Conservation (phyloP, 768 basidiomycete genomes). For the Rickenella mellea region DNA sequence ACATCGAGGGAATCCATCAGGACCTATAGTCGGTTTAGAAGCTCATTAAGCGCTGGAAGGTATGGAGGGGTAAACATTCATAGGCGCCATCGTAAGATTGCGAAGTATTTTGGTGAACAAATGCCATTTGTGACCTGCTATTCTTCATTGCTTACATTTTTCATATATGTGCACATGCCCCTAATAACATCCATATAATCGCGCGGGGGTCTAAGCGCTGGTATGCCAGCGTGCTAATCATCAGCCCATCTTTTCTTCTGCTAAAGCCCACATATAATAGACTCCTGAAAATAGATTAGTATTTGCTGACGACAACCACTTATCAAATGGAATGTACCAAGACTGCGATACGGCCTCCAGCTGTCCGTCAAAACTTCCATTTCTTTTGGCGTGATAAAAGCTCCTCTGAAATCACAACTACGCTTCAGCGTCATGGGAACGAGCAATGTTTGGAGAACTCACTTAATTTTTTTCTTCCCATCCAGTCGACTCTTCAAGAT, state of each 20-base stretch:
- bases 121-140: too few species aligned
- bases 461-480: conserved; percentile 71
- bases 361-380: conserved; percentile 68
- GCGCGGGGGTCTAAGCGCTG: too few species aligned
- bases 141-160: too few species aligned
- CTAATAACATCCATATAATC: too few species aligned
- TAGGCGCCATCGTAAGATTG: too few species aligned
- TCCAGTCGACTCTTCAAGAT: conserved; percentile 50
- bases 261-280: conserved; percentile 84
- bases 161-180: too few species aligned
- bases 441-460: conserved; percentile 15
- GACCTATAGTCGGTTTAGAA: too few species aligned
- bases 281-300: conserved; percentile 35
- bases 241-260: conserved; percentile 23
- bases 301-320: conserved; percentile 1
- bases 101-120: too few species aligned
- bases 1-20: too few species aligned
- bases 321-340: conserved; percentile 38
- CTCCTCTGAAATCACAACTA: conserved; percentile 35
- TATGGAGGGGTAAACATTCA: too few species aligned
- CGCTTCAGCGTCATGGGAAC: conserved; percentile 9
- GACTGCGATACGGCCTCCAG: conserved; percentile 77
- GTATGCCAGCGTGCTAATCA: too few species aligned
- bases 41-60: too few species aligned
- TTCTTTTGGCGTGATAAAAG: conserved; percentile 68